phyloP scores from a whole-genome alignment of 768 basidiomycete species.

The Rhizopogon vinicolor region DNA sequence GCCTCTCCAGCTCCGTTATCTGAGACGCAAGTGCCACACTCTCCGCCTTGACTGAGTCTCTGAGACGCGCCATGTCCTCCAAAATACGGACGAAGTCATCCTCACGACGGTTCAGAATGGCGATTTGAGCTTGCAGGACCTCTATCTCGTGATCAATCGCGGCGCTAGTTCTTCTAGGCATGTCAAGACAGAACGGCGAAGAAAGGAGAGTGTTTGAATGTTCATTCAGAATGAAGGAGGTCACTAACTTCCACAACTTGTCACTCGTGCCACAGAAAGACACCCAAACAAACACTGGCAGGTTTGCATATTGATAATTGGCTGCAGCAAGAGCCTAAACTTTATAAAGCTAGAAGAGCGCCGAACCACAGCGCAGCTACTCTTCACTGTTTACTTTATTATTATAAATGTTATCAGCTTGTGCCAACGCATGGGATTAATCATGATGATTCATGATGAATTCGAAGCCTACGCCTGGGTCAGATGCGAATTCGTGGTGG shows the following conservation, averaged over 20 bases:
- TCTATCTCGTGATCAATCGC: slow-evolving; percentile 34
- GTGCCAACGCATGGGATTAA: too few species aligned
- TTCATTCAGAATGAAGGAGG: not conserved
- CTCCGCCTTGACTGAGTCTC: slow-evolving; percentile 31
- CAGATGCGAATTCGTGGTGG: too few species aligned
- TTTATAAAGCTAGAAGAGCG: too few species aligned
- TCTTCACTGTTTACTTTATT: too few species aligned
- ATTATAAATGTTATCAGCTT: too few species aligned
- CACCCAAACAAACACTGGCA: not conserved
- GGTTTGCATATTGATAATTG: too few species aligned
- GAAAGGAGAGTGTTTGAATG: not conserved
- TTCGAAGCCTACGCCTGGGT: too few species aligned
- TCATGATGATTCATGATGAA: too few species aligned
- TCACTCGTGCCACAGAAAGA: not conserved
- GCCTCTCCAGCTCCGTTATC: slow-evolving; percentile 31
- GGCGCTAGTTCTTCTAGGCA: slow-evolving; percentile 20
- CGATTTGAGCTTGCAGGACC: slow-evolving; percentile 34
- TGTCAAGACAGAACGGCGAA: slow-evolving; percentile 5
- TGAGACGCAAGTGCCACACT: slow-evolving; percentile 25
- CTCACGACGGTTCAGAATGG: slow-evolving; percentile 32
- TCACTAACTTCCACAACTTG: not conserved
- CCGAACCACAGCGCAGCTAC: too few species aligned
- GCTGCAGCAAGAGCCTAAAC: too few species aligned
- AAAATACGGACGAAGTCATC: slow-evolving; percentile 36
- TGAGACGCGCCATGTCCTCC: slow-evolving; percentile 34